These are phyloP conservation scores for Cytospora mali DNA, from an alignment of 2,329 filamentous ascomycete species.

Conservation along the genomic window DNA sequence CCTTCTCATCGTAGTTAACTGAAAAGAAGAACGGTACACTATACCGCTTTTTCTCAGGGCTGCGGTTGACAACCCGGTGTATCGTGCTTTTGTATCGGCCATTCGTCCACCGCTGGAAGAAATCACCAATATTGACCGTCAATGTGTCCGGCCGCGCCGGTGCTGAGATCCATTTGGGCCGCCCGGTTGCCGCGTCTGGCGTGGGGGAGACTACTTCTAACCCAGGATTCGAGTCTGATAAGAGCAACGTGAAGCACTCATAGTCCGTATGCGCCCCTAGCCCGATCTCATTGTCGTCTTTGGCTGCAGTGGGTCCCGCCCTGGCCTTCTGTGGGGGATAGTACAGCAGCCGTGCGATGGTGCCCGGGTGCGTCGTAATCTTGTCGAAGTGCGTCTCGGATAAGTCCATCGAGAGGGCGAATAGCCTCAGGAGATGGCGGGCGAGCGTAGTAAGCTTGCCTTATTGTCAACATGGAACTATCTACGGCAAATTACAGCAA, in stretches of 20 bases:
- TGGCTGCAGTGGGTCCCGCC: not conserved
- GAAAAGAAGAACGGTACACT: slow-evolving; percentile 26
- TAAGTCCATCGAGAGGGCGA: slow-evolving; percentile 27
- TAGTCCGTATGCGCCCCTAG: slow-evolving; percentile 25
- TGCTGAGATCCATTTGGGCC: slow-evolving; percentile 30
- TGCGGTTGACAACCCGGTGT: slow-evolving; percentile 15
- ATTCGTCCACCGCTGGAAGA: slow-evolving; percentile 26
- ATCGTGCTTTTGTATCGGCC: slow-evolving; percentile 24
- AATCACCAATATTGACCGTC: slow-evolving; percentile 27
- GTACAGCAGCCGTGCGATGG: slow-evolving; percentile 18
- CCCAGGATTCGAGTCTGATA: slow-evolving; percentile 15
- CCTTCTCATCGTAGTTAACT: slow-evolving; percentile 24
- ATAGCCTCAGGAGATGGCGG: slow-evolving; percentile 23
- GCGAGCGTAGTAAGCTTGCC: slow-evolving; percentile 19
- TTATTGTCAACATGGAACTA: not conserved
- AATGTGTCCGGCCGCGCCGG: slow-evolving; percentile 24
- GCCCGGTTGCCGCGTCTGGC: not conserved
- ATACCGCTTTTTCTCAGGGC: slow-evolving; percentile 18
- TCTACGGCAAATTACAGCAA: not conserved
- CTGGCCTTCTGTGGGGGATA: slow-evolving; percentile 21
- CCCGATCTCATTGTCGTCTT: slow-evolving; percentile 1
- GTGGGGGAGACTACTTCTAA: slow-evolving; percentile 22
- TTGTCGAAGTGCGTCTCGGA: slow-evolving; percentile 32
- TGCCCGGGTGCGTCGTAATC: slow-evolving; percentile 35
- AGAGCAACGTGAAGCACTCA: slow-evolving; percentile 25